Base-by-base conservation (phyloP, 2,329 filamentous ascomycete species). In the Pseudogymnoascus sp. region DNA sequence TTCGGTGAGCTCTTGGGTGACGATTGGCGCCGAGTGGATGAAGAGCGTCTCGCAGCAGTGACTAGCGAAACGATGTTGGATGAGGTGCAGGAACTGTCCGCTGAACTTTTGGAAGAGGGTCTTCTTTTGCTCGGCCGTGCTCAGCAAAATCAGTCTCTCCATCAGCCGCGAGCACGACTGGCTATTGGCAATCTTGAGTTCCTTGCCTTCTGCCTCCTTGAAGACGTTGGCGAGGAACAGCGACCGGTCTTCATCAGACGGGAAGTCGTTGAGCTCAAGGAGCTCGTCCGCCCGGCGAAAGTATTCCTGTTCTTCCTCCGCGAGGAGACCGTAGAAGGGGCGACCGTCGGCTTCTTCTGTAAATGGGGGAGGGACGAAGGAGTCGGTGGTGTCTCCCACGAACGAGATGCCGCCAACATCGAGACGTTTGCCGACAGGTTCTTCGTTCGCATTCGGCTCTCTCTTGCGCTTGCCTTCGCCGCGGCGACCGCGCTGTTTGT, bases 1-100 rank as follows among this genome's bases (percentile, higher is more conserved):
- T 21, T 78, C 78, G 5, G 77, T 74, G 13, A 90, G 75, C 74
- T 96, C 92, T 64, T 87, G 79, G 12, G 88, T 88, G 37, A 96
- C 89, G 9, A 88, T 77, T 0, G 89, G 87, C 0, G 92, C 92
- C 1, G 90, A 88, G 66, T 89, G 85, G 58, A 92, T 79, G 74
- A 99, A 97, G 33, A 99, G 81, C 27, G 90, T 90, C 77, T 99
- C 94, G 73, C 92, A 97, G 76, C 93, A 97, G 78, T 99, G 94
- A 64, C 92, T 96, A 4, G 94, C 94, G 71, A 99, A 99, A 15
- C 94, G 88, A 76, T 99, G 94, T 73, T 95, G 92, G 60, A 97
- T 87, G 29, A 99, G 82, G 69, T 92, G 88, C 63, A 93, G 79
- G 75, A 97, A 96, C 75, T 97, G 90, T 35, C 88, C 87, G 18